phyloP scores from a whole-genome alignment of 2,329 filamentous ascomycete genomes.

The Graphilbum fragrans region DNA sequence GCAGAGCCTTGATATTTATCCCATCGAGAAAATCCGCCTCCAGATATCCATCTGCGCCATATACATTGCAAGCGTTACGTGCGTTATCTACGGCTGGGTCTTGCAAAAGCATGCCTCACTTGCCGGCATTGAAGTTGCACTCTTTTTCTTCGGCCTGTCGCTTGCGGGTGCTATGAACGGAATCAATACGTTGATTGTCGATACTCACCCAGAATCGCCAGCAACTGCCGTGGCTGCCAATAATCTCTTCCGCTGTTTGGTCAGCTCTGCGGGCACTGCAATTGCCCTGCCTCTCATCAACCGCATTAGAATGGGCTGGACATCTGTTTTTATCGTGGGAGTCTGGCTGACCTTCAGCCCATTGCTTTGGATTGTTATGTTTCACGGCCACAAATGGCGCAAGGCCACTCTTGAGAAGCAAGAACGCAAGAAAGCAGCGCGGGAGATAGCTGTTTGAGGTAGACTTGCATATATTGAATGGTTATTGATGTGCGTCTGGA shows the following conservation, averaged over 20 bases:
- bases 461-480: too few species aligned
- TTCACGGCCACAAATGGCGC: slow-evolving; percentile 13
- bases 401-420: slow-evolving; percentile 2
- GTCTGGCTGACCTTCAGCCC: slow-evolving; percentile 13
- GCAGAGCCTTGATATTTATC: slow-evolving; percentile 10
- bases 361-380: slow-evolving; percentile 15
- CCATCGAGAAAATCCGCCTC: slow-evolving; percentile 12
- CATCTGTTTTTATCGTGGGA: slow-evolving; percentile 12
- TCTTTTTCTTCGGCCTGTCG: slow-evolving; percentile 14
- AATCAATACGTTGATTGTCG: slow-evolving; percentile 12
- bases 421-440: not conserved
- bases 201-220: slow-evolving; percentile 9
- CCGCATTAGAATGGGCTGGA: slow-evolving; percentile 14
- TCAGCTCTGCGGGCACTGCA: slow-evolving; percentile 15
- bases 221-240: slow-evolving; percentile 14
- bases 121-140: slow-evolving; percentile 10
- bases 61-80: slow-evolving; percentile 8
- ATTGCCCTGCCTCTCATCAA: slow-evolving; percentile 14
- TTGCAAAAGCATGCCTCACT: slow-evolving; percentile 12
- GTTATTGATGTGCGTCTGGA: too few species aligned
- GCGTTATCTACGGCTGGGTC: slow-evolving; percentile 14
- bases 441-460: too few species aligned
- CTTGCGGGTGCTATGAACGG: slow-evolving; percentile 11
- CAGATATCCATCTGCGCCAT: slow-evolving; percentile 11
- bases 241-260: slow-evolving; percentile 13